These are phyloP conservation scores for Cryptosporidium sp. DNA, from an alignment of 169 alveolate genomes.

Conservation along the genomic window DNA sequence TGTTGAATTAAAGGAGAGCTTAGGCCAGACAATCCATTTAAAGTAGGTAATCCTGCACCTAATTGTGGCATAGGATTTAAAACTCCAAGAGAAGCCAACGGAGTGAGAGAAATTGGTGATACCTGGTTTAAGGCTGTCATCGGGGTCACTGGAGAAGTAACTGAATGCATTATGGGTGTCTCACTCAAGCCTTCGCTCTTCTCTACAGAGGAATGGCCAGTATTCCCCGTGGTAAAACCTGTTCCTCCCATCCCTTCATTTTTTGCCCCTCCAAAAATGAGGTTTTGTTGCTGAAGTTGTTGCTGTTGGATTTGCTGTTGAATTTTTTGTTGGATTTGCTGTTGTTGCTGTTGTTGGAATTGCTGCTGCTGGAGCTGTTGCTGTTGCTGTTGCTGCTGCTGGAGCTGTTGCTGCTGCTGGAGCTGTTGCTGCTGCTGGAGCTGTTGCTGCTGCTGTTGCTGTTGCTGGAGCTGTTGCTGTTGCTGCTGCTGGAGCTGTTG, in stretches of 20 bases:
- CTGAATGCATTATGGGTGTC: constrained; percentile 1
- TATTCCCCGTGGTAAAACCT: not conserved
- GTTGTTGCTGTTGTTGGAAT: not conserved
- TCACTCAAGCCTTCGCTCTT: not conserved
- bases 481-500: not conserved
- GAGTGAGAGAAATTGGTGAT: not conserved
- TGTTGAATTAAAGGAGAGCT: constrained; percentile 22
- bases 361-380: no score
- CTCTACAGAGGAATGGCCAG: not conserved
- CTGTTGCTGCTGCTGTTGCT: not conserved
- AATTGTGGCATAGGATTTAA: not conserved
- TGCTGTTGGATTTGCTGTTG: not conserved
- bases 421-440: not conserved
- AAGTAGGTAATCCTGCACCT: not conserved
- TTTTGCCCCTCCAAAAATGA: not conserved
- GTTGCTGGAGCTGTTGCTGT: not conserved
- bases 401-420: not conserved
- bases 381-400: no score
- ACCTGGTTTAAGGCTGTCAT: not conserved
- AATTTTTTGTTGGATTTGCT: not conserved
- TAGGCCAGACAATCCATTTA: not conserved
- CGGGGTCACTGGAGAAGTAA: constrained; percentile 17
- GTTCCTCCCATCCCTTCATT: not conserved
- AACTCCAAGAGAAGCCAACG: constrained; percentile 1
- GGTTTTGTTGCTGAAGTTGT: not conserved